Conservation (phyloP, 2,329 filamentous ascomycete species). For the Paraphoma chrysanthemicola region DNA sequence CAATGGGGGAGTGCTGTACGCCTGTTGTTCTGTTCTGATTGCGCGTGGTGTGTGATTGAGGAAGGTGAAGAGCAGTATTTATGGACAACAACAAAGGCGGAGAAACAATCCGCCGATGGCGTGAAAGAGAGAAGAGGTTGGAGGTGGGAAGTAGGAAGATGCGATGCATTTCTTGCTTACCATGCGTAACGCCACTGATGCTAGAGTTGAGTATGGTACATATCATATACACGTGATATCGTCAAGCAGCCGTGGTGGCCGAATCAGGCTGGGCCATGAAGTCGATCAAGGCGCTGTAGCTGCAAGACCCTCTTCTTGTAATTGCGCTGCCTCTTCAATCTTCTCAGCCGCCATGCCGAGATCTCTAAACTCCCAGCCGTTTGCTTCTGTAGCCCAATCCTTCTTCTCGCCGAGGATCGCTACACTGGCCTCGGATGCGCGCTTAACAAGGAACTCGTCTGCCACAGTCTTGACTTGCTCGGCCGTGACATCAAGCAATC, state of each 20-base stretch:
- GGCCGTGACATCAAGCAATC: conserved; percentile 83
- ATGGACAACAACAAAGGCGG: too few relatives aligned
- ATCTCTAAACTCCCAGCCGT: conserved; percentile 78
- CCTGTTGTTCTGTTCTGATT: conserved; percentile 39
- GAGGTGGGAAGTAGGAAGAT: conserved; percentile 4
- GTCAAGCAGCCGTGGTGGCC: not conserved
- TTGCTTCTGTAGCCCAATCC: conserved; percentile 68
- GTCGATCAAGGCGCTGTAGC: conserved; percentile 10
- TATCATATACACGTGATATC: conserved; percentile 14
- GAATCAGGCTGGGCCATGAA: too few relatives aligned
- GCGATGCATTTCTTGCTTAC: conserved; percentile 20
- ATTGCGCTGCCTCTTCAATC: conserved; percentile 29
- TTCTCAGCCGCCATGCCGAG: conserved; percentile 64
- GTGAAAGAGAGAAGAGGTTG: not conserved
- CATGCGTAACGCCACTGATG: conserved; percentile 15
- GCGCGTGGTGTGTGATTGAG: conserved; percentile 27
- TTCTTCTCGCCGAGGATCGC: conserved; percentile 85
- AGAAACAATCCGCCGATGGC: too few relatives aligned
- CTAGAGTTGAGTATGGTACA: conserved; percentile 21
- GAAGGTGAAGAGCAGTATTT: conserved; percentile 1
- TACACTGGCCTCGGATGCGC: conserved; percentile 67
- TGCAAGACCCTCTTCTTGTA: conserved; percentile 25
- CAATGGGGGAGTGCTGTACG: conserved; percentile 28
- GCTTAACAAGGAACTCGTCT: conserved; percentile 79
- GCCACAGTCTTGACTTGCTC: conserved; percentile 82